Evolutionary conservation across 768 basidiomycete genomes (phyloP), one percentile per base, ranked within the genome.

Genomic region (Hericium rajendrae): DNA sequence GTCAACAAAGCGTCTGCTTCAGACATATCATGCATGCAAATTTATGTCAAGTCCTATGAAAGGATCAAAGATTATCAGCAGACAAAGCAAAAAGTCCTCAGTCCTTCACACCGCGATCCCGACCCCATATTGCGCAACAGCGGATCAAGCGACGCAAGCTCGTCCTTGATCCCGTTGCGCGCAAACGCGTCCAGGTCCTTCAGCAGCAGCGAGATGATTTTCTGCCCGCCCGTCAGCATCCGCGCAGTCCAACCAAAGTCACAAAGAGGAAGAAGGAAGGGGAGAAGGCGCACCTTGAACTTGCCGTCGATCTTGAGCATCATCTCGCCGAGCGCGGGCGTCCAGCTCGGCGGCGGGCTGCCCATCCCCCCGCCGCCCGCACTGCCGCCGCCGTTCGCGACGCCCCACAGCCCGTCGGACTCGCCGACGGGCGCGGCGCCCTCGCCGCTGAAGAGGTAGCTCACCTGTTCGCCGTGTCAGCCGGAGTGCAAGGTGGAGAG

Each of bases 171-270:
- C 13, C 82, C 81, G 51, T 83, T 84, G 58, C 91, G 78, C 51
- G 91, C 91, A 50, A 90, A 82, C 41, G 79, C 76, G 70, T 94
- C 92, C 22, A 95, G 79, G 62, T 94, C 92, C 69, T 92, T 93
- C 57, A 92, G 71, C 10, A 95, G 72, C 43, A 72, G 73, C 18
- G 82, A 78, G n/a, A 85, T 87, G 60, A 94, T 83, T 85, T 93
- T 94, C 92, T 94, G 69, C 16, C 9, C 16, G 1, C 48, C 20
- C 20, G 26, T 22, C 11, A 43, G 2, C 16, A 43, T 15, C 41
- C 13, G 3, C 15, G 3, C 4, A n/a, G n/a, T n/a, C n/a, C n/a
- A n/a, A n/a, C n/a, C n/a, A n/a, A n/a, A n/a, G n/a, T n/a, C n/a
- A 41, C 16, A 18, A 41, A 38, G 32, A 52, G 18, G 39, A 16